These are phyloP conservation scores for Vitis cinerea DNA, from an alignment of 164 flowering plant genomes.

Conservation along the genomic window DNA sequence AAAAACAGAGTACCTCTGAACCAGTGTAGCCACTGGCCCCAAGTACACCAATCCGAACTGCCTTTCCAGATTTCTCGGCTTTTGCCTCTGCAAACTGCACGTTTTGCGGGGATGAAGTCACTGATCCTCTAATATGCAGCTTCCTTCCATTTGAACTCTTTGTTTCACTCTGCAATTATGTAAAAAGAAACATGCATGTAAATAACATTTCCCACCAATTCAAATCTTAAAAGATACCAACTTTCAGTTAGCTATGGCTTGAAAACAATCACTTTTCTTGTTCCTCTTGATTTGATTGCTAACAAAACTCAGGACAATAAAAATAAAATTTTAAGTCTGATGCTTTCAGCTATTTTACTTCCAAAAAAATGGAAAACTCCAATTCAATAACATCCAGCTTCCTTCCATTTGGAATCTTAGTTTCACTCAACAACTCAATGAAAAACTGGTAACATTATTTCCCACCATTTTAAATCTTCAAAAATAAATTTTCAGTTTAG, in stretches of 20 bases:
- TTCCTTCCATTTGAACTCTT: conserved; percentile 22
- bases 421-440: no score
- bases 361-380: no score
- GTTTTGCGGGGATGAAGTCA: conserved; percentile 33
- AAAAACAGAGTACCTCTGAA: conserved; percentile 59
- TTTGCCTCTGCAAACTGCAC: conserved; percentile 23
- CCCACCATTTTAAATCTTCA: no score
- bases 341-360: background rate
- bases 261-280: no score
- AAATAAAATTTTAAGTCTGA: background rate
- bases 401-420: no score
- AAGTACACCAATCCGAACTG: conserved; percentile 78
- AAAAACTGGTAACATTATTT: no score
- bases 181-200: no score
- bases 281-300: background rate
- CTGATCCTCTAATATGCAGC: conserved; percentile 34
- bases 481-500: no score
- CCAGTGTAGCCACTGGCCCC: conserved; percentile 99
- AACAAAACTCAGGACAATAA: background rate
- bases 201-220: background rate
- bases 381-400: no score
- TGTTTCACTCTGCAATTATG: conserved; percentile 29
- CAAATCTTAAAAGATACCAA: background rate
- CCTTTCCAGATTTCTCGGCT: conserved; percentile 33
- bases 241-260: no score